Base-by-base conservation (phyloP, 2,329 filamentous ascomycete genomes). In the Fusarium floridanum region DNA sequence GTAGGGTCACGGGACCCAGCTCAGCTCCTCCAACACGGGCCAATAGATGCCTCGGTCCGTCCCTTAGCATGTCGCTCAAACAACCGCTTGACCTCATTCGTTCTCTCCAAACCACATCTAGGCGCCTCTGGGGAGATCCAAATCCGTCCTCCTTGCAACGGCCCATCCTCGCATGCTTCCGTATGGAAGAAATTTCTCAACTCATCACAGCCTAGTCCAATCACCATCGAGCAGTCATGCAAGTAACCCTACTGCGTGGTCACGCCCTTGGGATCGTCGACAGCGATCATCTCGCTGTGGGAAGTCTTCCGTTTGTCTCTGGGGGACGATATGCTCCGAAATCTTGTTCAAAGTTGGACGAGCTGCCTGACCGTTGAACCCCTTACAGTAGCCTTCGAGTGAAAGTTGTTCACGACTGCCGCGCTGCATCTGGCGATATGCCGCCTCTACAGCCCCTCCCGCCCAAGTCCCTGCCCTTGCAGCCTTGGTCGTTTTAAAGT, bases 401-500 rank as follows among this genome's bases (percentile, higher is more conserved):
- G 34, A 57, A 41, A n/a, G 50, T 57, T 43, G 16, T 17, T n/a
- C 14, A n/a, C 17, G 36, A 39, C 9, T 48, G 12, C 20, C 20
- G 34, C 17, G 32, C 24, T 27, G 22, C n/a, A 43, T 36, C n/a
- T 53, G 6, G 4, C 32, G n/a, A 50, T 50, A 50, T 50, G 45
- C 32, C 22, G 22, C 27, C 41, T 24, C 27, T 11, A 62, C 20
- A 62, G 27, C 43, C 20, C 60, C 41, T 62, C 61, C 45, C 34
- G 34, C 55, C 29, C 45, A 55, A 22, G n/a, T 14, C 61, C 24
- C 17, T 55, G 34, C 22, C 32, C 60, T 53, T 65, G 64, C 63
- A 67, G 61, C 55, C 24, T 72, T 70, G 64, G 70, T 62, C 61
- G 65, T 77, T 77, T 77, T 59, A 71, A 64, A 61, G 55, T 65